Evolutionary conservation across 2,329 filamentous ascomycete species (phyloP), one percentile per base, ranked within the genome.

Genomic region (Diaporthe destruens): DNA sequence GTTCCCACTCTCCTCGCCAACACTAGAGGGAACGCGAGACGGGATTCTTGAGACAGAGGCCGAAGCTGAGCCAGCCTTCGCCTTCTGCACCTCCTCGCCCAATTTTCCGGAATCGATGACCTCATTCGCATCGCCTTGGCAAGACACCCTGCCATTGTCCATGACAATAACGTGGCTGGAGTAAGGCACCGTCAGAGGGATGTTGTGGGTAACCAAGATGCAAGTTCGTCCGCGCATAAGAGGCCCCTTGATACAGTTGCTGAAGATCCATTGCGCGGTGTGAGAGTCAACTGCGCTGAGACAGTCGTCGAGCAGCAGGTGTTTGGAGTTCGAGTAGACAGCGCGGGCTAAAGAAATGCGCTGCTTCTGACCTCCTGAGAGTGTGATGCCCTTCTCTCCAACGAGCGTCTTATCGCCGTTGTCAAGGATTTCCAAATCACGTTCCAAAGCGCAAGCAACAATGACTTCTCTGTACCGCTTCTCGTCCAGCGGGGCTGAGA

Each of bases 191-290:
- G 94, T 96, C 23, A 99, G 88, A n/a, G 93, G 89, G 36, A 96
- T 90, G 79, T 98, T 99, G 85, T 99, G 96, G 0, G 96, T 98
- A 47, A 99, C 96, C 55, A 99, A 87, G 69, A 99, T 94, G 81
- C 96, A 98, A 36, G 96, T 98, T 54, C 96, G 91, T 79, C 91
- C 88, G 72, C 88, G 85, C 96, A 99, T 98, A 67, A 99, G 84
- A 7, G 94, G 93, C 2, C 96, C 96, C 77, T 92, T 92, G 75
- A 99, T 92, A 73, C 95, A 97, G 82, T 98, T 93, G 80, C 93
- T 93, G 83, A 98, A 98, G 76, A 99, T 98, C 92, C 97, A 98
- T 81, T 98, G 97, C 2, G 95, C 95, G 0, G 96, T 98, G 78
- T 99, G 96, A 4, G 96, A 97, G 81, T 99, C 96, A 44, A 99